These are phyloP conservation scores for Massarina eburnea DNA, from an alignment of 2,329 filamentous ascomycete species.

Conservation along the genomic window DNA sequence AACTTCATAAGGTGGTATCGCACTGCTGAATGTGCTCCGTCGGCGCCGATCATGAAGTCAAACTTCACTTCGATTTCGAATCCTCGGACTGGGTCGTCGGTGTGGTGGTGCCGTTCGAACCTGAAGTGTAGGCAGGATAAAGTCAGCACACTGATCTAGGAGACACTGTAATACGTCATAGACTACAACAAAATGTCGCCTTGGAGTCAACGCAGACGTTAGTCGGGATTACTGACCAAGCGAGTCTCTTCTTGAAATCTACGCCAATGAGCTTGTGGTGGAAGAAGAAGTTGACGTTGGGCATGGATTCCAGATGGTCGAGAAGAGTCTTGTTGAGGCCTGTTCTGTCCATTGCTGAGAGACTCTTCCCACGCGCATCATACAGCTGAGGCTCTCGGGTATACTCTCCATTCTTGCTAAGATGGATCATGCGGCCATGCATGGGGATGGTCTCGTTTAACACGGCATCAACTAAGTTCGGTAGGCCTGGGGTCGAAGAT, in stretches of 20 bases:
- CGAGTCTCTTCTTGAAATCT: conserved; percentile 75
- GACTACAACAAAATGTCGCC: no score
- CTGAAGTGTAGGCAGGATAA: no score
- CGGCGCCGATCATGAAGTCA: conserved; percentile 90
- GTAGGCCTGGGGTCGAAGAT: no score
- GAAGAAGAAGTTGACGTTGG: conserved; percentile 91
- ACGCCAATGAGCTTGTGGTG: conserved; percentile 90
- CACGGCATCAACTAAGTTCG: conserved; percentile 71
- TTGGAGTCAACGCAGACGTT: no score
- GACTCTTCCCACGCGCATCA: conserved; percentile 83
- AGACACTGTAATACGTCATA: no score
- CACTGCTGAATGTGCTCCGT: conserved; percentile 90
- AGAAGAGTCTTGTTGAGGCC: conserved; percentile 81
- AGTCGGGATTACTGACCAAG: no score
- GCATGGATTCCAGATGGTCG: conserved; percentile 77
- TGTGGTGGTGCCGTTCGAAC: conserved; percentile 64
- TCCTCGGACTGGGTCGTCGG: conserved; percentile 22
- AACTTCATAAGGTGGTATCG: conserved; percentile 97
- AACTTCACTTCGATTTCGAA: conserved; percentile 80
- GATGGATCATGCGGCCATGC: conserved; percentile 95
- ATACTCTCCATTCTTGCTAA: conserved; percentile 65
- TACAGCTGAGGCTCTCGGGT: conserved; percentile 84
- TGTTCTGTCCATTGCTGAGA: conserved; percentile 82
- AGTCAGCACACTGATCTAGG: no score
- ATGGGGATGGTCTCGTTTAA: conserved; percentile 84